Evolutionary conservation across 2,329 filamentous ascomycete species (phyloP), one percentile per base, ranked within the genome.

Genomic region (Penicillium sp.): DNA sequence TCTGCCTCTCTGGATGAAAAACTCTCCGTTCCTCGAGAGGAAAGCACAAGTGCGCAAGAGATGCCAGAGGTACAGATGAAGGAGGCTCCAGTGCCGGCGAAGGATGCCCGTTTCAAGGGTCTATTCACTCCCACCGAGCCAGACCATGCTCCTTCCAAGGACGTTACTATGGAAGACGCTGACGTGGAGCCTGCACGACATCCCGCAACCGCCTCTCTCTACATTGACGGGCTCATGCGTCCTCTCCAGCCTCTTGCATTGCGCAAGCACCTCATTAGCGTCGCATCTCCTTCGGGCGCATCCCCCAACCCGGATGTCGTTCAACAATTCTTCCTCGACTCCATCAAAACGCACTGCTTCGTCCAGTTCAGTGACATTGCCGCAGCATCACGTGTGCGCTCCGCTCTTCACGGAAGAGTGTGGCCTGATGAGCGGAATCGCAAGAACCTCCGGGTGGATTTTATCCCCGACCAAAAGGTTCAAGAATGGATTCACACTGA

Each of bases 161-260:
- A 65, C 41, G 49, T 64, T 21, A 59, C 55, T 5, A 67, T 67
- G 58, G 65, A 64, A 42, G 74, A 76, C 54, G 69, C 63, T 15
- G 69, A 74, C 39, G 72, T 81, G 15, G 67, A 74, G 24, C 85
- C 86, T 6, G 81, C 89, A 0, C 73, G 86, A 33, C 89, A 94
- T 69, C 81, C 84, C 21, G 85, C 87, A 5, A 93, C 91, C 3
- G 74, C 84, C 29, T 87, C 89, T 15, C 77, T 97, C 43, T 97
- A 96, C 74, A 94, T 97, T 62, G 86, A 87, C 70, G 87, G 96
- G 65, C 84, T 97, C 49, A 92, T 95, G 84, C 86, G 93, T 43
- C 92, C 94, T 9, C 78, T 97, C 21, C 87, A 90, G 53, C 81
- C 85, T 0, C 75, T 78, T 24, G 77, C 79, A 16, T 81, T 97